Evolutionary conservation across 202 grass and related monocot genomes (phyloP), one percentile per base, ranked within the genome.

Genomic region (Schoenoplectus tabernaemontani): DNA sequence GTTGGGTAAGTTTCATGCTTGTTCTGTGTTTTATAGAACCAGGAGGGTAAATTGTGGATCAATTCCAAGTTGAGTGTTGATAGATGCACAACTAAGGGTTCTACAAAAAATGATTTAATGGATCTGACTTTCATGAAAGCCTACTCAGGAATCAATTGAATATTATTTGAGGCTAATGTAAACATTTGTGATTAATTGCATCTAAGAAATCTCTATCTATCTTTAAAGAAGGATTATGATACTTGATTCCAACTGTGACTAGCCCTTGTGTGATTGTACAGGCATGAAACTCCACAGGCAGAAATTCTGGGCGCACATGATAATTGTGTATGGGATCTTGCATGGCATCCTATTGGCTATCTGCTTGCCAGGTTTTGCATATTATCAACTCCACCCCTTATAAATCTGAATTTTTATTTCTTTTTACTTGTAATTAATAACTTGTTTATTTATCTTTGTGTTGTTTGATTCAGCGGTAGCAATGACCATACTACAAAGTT

Each of bases 331-430:
- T 99, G 91, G 96, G 92, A 99, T 88, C 96, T 99, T 92, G 82
- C 90, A 41, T 99, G 96, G 96, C 96, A 99, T 93, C 96, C 96
- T 86, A 85, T 99, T 64, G 96, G 96, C 19, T 99, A 99, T 84
- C 88, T 99, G 87, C 96, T 99, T 91, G 90, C 89, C 92, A 99
- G 96, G 96, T 99, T 87, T 62, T 64, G 36, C 38, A 5, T 34
- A 23, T 30, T 80, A 48, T 1, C 1, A n/a, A 53, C 43, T 53
- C 13, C 41, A 28, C 33, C n/a, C n/a, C n/a, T n/a, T n/a, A n/a
- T n/a, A n/a, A 78, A 41, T 26, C 38, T 17, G 28, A 46, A 59
- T 9, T 48, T 64, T 19, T 42, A 1, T 43, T 60, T 78, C 16
- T n/a, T 62, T 64, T 60, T 58, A 60, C 50, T 39, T 47, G 7